These are phyloP conservation scores for Lanmaoa rubissima DNA, from an alignment of 768 basidiomycete species.

Conservation along the genomic window DNA sequence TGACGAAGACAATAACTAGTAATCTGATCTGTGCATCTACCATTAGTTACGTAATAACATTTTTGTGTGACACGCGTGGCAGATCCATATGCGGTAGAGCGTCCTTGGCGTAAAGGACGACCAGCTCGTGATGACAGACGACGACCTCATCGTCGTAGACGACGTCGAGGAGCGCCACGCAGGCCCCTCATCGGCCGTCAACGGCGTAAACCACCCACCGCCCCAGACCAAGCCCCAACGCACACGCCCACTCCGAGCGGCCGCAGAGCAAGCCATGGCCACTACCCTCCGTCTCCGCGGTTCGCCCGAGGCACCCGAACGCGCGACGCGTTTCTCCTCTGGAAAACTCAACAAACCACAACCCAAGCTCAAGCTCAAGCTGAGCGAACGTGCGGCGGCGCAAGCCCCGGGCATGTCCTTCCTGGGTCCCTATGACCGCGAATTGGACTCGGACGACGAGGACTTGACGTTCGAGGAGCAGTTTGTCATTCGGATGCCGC, in stretches of 20 bases:
- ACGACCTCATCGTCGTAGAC: conserved; percentile 62
- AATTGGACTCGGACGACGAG: conserved; percentile 93
- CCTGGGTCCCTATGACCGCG: conserved; percentile 88
- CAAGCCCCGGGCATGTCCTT: conserved; percentile 86
- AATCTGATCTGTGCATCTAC: neutral
- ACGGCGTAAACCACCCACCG: conserved; percentile 23
- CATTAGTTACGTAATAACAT: neutral
- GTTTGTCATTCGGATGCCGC: conserved; percentile 87
- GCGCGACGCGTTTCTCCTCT: conserved; percentile 56
- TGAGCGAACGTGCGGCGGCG: conserved; percentile 78
- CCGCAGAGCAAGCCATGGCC: conserved; percentile 36
- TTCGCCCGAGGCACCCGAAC: conserved; percentile 39
- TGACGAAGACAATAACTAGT: conserved; percentile 18
- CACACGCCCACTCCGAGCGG: conserved; percentile 33
- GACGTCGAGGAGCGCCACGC: conserved; percentile 47
- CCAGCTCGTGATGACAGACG: conserved; percentile 41
- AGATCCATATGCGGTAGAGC: neutral
- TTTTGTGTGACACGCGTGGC: conserved; percentile 17
- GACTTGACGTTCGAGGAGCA: conserved; percentile 97
- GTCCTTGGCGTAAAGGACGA: neutral
- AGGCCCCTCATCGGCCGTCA: conserved; percentile 35
- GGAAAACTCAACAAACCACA: conserved; percentile 46
- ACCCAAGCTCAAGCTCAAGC: conserved; percentile 85
- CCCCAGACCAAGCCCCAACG: conserved; percentile 21
- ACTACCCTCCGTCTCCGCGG: conserved; percentile 32